Evolutionary conservation across 1,139 yeast species (phyloP), one percentile per base, ranked within the genome.

Genomic region (Wickerhamomyces sp.): DNA sequence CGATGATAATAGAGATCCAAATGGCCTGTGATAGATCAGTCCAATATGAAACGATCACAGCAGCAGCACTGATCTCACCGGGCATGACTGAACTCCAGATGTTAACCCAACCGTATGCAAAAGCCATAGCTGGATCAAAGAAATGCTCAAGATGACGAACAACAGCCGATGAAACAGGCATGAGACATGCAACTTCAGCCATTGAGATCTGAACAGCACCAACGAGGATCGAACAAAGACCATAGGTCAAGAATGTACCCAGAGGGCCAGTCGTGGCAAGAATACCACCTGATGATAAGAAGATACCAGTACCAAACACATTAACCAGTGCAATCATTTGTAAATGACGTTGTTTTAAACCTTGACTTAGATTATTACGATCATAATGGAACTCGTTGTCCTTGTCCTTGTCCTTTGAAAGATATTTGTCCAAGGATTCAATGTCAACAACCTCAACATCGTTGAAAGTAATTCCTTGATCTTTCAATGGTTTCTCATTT

Each of bases 11-110:
- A 8, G 73, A 56, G 21, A 73, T 72, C 69, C 75, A 72, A 5
- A 64, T 70, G 12, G 63, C 75, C 16, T 54, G 57, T 23, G 58
- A 59, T 16, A 58, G 36, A 37, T 70, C 55, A n/a, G 70, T 66
- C 87, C 87, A 79, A 51, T 78, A 79, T 16, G 58, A 53, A 5
- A 62, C 61, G 35, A 56, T 75, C 33, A 81, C 74, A 38, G 86
- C 81, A 30, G 84, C 88, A 12, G 91, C 87, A 5, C 85, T 78
- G 46, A 84, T 72, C 55, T 85, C 95, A 50, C 81, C 79, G 32
- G 87, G 70, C 40, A 84, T 62, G 31, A 62, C 52, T 23, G 63
- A 27, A 66, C 75, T 66, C 70, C 68, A 46, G 66, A 78, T 79
- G 49, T 80, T 82, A 58, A 85, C 82, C 74, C 86, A 78, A 12